Percentiles rank a stretch among this genome's conserved stretches.
These are phyloP conservation scores for Mimosa bimucronata DNA, from an alignment of 306 rosid species.

Conservation along the genomic window DNA sequence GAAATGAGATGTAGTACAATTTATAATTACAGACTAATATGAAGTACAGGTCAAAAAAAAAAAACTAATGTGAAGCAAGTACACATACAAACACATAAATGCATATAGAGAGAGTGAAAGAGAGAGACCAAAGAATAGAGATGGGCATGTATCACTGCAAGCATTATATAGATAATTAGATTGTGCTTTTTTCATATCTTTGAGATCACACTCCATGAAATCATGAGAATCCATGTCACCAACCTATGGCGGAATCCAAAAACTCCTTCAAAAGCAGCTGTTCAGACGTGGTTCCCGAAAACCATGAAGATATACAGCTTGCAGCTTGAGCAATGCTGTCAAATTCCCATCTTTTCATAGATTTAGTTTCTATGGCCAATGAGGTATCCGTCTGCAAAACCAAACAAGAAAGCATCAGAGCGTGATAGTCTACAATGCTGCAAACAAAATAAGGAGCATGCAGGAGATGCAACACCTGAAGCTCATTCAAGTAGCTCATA, in stretches of 20 bases:
- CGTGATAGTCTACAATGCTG: constrained; percentile 24
- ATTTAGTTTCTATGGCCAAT: constrained; percentile 76
- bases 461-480: constrained; percentile 65
- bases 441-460: constrained; percentile 30
- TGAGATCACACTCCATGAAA: constrained; percentile 26
- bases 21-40: not conserved
- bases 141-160: not conserved
- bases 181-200: constrained; percentile 18
- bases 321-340: constrained; percentile 89
- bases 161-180: constrained; percentile 4
- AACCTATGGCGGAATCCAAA: constrained; percentile 75
- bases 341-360: constrained; percentile 95
- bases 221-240: constrained; percentile 31
- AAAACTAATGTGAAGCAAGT: not conserved
- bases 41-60: not conserved
- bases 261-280: constrained; percentile 62
- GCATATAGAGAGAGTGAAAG: not conserved
- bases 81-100: not conserved
- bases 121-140: not conserved
- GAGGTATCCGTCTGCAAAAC: constrained; percentile 85
- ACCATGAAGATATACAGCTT: constrained; percentile 78
- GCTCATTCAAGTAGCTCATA: constrained; percentile 89
- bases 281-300: constrained; percentile 73
- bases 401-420: constrained; percentile 28
- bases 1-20: constrained; percentile 14